Percentiles rank a stretch among this genome's conserved stretches.
Conservation (phyloP, 306 rosid genomes). For the Pyrus betulifolia region DNA sequence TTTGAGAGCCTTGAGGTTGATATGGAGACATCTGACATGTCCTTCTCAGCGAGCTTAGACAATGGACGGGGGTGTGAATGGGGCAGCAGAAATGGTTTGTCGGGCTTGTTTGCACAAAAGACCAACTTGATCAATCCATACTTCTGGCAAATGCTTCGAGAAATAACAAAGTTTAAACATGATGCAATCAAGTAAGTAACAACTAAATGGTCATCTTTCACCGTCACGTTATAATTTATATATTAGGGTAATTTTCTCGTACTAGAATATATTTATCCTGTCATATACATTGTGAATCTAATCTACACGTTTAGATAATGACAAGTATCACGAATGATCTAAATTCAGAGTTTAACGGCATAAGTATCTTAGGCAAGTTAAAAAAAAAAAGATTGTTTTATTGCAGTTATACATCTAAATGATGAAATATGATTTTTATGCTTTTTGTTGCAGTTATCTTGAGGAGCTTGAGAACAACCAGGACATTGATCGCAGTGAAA, state of each 20-base stretch:
- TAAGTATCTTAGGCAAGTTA: too few species aligned
- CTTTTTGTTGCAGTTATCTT: slow-evolving; percentile 49
- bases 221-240: background rate
- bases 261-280: too few species aligned
- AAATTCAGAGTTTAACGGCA: background rate
- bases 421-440: background rate
- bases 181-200: slow-evolving; percentile 53
- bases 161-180: slow-evolving; percentile 63
- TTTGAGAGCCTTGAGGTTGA: slow-evolving; percentile 80
- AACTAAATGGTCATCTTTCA: background rate
- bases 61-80: slow-evolving; percentile 70
- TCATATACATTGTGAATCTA: background rate
- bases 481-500: slow-evolving; percentile 61
- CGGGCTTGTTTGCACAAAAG: slow-evolving; percentile 78
- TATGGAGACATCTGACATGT: slow-evolving; percentile 81
- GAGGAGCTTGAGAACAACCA: slow-evolving; percentile 63
- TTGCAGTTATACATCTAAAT: too few species aligned
- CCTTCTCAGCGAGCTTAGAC: slow-evolving; percentile 73
- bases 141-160: slow-evolving; percentile 79
- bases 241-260: too few species aligned
- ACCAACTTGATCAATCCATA: slow-evolving; percentile 53
- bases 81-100: slow-evolving; percentile 78
- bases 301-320: too few species aligned
- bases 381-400: background rate
- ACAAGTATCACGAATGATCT: background rate